These are phyloP conservation scores for Ceratobasidium sp. DNA, from an alignment of 1,284 basidiomycete species.

Conservation along the genomic window DNA sequence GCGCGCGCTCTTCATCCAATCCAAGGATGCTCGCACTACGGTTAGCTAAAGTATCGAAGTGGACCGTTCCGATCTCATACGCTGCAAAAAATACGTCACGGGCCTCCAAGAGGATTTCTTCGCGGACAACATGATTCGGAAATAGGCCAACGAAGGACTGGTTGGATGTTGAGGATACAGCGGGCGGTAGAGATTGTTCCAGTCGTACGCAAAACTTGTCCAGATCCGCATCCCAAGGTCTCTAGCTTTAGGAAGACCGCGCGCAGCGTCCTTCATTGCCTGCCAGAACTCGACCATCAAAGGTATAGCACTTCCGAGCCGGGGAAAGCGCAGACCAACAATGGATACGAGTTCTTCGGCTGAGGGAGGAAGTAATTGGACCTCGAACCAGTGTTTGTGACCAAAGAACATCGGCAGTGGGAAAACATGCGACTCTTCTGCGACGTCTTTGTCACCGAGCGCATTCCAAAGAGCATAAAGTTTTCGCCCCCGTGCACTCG, in stretches of 20 bases:
- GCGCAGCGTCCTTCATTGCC: constrained; percentile 52
- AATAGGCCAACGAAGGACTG: constrained; percentile 61
- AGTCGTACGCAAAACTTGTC: constrained; percentile 87
- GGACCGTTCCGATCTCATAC: constrained; percentile 59
- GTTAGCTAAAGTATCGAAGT: constrained; percentile 54
- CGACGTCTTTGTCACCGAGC: constrained; percentile 61
- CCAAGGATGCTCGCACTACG: constrained; percentile 70
- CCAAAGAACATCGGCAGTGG: constrained; percentile 75
- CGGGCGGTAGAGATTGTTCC: constrained; percentile 62
- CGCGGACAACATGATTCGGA: constrained; percentile 80
- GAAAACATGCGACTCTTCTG: constrained; percentile 49
- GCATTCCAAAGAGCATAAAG: constrained; percentile 83
- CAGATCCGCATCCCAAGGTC: constrained; percentile 82
- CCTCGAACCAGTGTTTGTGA: constrained; percentile 78
- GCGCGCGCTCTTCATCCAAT: constrained; percentile 65
- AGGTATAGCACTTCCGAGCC: constrained; percentile 59
- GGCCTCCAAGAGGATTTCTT: constrained; percentile 90
- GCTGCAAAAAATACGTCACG: constrained; percentile 83
- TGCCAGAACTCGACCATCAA: constrained; percentile 71
- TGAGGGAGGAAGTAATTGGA: constrained; percentile 67
- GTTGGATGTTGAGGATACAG: constrained; percentile 43
- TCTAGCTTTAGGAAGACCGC: constrained; percentile 58
- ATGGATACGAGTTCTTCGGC: constrained; percentile 73
- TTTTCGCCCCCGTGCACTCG: constrained; percentile 69
- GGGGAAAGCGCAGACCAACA: constrained; percentile 68